Conservation (phyloP, 176 grass and related monocot genomes). For the Tuctoria greenei region DNA sequence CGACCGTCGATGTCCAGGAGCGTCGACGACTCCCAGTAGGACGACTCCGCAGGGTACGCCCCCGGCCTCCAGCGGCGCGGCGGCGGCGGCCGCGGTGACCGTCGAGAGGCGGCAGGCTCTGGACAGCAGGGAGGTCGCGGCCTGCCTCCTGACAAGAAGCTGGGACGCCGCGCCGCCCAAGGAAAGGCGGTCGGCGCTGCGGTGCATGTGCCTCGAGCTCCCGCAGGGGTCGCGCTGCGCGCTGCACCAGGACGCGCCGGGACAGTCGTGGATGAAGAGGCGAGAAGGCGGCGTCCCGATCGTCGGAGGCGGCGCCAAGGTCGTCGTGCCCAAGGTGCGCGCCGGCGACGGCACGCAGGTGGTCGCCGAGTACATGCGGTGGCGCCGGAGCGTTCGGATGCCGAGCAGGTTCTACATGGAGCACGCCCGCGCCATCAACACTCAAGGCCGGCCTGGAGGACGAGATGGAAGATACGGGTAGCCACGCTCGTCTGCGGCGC, state of each 20-base stretch:
- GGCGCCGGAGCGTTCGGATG: neutral
- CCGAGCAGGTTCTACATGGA: slow-evolving; percentile 12
- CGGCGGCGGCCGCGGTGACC: neutral
- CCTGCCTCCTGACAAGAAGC: neutral
- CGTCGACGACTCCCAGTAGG: neutral
- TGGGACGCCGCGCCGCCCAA: neutral
- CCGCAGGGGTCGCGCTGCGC: neutral
- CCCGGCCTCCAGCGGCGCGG: neutral
- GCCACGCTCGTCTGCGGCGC: neutral
- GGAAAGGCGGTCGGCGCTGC: neutral
- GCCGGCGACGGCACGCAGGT: neutral
- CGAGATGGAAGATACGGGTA: neutral
- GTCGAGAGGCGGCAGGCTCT: neutral
- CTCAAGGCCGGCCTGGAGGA: neutral
- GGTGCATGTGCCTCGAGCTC: slow-evolving; percentile 10
- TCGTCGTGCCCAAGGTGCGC: neutral
- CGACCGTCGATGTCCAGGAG: neutral
- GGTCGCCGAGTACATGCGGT: neutral
- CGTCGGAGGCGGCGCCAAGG: neutral
- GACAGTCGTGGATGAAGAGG: neutral
- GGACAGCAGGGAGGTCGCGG: slow-evolving; percentile 1
- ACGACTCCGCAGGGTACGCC: neutral
- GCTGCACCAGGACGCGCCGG: slow-evolving; percentile 2
- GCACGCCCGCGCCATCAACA: neutral
- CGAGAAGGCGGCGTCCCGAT: neutral